These are phyloP conservation scores for Grosmannia huntii DNA, from an alignment of 2,329 filamentous ascomycete genomes.

Conservation along the genomic window DNA sequence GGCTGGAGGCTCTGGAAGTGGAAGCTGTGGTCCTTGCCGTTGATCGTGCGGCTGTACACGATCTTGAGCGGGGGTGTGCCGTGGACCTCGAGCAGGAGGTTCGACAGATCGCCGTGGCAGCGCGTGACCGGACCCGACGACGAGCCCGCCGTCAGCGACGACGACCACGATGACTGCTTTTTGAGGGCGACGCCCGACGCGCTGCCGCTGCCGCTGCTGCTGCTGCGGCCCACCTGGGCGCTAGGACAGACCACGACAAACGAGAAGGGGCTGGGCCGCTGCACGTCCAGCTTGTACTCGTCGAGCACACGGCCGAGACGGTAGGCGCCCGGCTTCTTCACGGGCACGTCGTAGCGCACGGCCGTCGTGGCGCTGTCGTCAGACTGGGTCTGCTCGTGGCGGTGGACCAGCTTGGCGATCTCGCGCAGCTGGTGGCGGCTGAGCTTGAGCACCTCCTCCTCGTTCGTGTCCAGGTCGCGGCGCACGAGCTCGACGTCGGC, in stretches of 20 bases:
- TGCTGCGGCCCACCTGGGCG: conserved; percentile 42
- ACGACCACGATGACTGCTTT: conserved; percentile 34
- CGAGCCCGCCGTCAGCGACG: conserved; percentile 31
- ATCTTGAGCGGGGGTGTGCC: conserved; percentile 88
- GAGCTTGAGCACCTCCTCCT: conserved; percentile 69
- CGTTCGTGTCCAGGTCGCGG: conserved; percentile 63
- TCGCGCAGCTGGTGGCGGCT: conserved; percentile 60
- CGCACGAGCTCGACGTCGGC: conserved; percentile 81
- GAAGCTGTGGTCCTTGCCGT: conserved; percentile 69
- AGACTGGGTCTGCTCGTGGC: conserved; percentile 26
- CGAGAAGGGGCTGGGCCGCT: conserved; percentile 60
- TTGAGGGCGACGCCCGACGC: background rate
- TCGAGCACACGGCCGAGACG: conserved; percentile 75
- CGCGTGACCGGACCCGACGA: conserved; percentile 29
- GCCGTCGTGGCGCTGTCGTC: conserved; percentile 28
- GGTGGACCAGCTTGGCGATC: conserved; percentile 55
- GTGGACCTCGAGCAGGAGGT: conserved; percentile 69
- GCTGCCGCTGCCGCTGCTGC: background rate
- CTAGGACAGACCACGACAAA: conserved; percentile 79
- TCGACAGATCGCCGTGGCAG: conserved; percentile 79
- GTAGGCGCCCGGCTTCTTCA: conserved; percentile 84
- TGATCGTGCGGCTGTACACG: conserved; percentile 80
- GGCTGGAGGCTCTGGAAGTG: conserved; percentile 91
- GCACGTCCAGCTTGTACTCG: conserved; percentile 87
- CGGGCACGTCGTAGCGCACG: conserved; percentile 56